Evolutionary conservation across 2,329 filamentous ascomycete genomes (phyloP).

Genomic region (Arachnomyces sp.): DNA sequence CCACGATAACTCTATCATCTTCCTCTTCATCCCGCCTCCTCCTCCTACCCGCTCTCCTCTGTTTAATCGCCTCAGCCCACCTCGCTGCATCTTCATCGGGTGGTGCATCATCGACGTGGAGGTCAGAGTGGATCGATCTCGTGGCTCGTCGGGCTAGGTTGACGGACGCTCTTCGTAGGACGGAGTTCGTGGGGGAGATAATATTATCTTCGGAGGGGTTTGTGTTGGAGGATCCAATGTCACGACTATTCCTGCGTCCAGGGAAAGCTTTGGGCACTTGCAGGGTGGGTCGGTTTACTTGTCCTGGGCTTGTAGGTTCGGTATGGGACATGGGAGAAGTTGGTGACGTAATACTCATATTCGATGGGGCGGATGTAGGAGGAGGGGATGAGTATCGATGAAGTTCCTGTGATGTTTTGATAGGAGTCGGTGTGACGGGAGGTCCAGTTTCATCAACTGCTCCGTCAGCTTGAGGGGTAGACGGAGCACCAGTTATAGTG

Average conservation of each 20-base stretch:
- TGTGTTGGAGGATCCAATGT: constrained; percentile 43
- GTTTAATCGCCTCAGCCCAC: constrained; percentile 87
- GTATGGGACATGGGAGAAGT: constrained; percentile 41
- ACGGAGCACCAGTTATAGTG: too few species aligned
- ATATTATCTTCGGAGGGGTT: constrained; percentile 49
- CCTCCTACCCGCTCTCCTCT: constrained; percentile 82
- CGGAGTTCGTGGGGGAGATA: constrained; percentile 61
- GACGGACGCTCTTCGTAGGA: constrained; percentile 69
- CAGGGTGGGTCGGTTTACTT: constrained; percentile 78
- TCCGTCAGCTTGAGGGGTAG: too few species aligned
- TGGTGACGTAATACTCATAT: constrained; percentile 42
- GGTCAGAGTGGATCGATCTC: constrained; percentile 75
- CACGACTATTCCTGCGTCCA: constrained; percentile 55
- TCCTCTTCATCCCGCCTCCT: constrained; percentile 82
- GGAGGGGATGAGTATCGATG: constrained; percentile 35
- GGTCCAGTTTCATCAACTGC: too few species aligned
- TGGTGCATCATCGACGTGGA: constrained; percentile 70
- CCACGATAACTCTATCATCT: constrained; percentile 79
- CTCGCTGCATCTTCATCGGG: constrained; percentile 84
- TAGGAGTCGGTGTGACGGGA: constrained; percentile 10
- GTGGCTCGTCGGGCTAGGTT: constrained; percentile 73
- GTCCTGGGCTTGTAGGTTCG: constrained; percentile 47
- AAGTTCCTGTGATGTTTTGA: constrained; percentile 18
- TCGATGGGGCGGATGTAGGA: constrained; percentile 57
- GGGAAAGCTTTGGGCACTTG: constrained; percentile 67